Evolutionary conservation across 2,329 filamentous ascomycete species (phyloP), one percentile per base, ranked within the genome.

Genomic region (Calonectria honghensis): DNA sequence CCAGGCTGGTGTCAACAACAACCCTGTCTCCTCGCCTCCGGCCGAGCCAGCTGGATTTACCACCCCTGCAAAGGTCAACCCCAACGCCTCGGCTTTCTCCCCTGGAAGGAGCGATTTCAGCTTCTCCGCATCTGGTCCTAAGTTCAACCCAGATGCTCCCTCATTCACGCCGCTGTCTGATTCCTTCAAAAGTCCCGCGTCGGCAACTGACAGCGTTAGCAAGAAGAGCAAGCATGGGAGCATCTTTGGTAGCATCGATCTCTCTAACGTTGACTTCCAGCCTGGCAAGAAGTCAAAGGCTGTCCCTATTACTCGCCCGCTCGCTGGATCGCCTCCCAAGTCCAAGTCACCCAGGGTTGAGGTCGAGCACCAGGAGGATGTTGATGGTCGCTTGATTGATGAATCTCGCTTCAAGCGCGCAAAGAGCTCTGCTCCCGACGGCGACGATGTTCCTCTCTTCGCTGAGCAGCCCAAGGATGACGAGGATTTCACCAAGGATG

Each of bases 241-340:
- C 68, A 94, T 96, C 79, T 95, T 96, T 82, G 90, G 92, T 64
- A 93, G 92, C 52, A 93, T 96, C 77, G 90, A 92, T 76, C 86
- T 94, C 39, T 90, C 88, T 70, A 84, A 89, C 39, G 88, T 90
- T 18, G 92, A 92, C 65, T 86, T 91, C 35, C 94, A 94, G 80
- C 90, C 93, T 9, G 84, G 86, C 0, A 95, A 94, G 85, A 92
- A 92, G 79, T 95, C 93, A 6, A 98, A 97, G 85, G 95, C 95
- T 13, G 91, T 98, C 70, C 94, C 96, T 0, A 97, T 98, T 76
- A 86, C 96, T 13, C 89, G 89, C 50, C 94, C 94, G 1, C 88
- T 92, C 72, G 92, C 88, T 79, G 85, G 76, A 87, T 88, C 78
- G 84, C 87, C 76, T 70, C 84, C 83, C 3, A 82, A 84, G n/a